A percentile compares a stretch with the other conserved stretches of the same genome.
Conservation (phyloP, 2,329 filamentous ascomycete genomes). For the Diaporthe aspalathi region DNA sequence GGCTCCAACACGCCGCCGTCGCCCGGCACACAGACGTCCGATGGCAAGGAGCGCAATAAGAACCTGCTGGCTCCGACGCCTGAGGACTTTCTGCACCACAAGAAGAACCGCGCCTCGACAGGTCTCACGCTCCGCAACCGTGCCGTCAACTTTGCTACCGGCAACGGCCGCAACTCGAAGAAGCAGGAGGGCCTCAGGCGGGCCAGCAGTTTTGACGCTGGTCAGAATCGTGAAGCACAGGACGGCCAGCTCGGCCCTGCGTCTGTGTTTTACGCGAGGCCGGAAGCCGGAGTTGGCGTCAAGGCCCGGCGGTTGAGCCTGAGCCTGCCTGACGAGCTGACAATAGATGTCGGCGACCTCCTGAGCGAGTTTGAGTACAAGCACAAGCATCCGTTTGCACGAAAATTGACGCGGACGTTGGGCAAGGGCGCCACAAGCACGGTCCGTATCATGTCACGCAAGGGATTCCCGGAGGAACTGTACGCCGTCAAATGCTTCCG, state of each 20-base stretch:
- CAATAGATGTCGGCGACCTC: slow-evolving; percentile 76
- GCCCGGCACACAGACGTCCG: slow-evolving; percentile 56
- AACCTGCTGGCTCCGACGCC: slow-evolving; percentile 52
- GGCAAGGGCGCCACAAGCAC: slow-evolving; percentile 87
- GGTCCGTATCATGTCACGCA: slow-evolving; percentile 82
- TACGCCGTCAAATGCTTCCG: slow-evolving; percentile 93
- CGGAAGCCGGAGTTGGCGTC: slow-evolving; percentile 77
- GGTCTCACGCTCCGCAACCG: slow-evolving; percentile 61
- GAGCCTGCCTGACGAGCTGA: slow-evolving; percentile 79
- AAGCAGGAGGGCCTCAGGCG: slow-evolving; percentile 48
- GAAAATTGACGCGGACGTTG: slow-evolving; percentile 78
- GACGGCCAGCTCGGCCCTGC: slow-evolving; percentile 43
- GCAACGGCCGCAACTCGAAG: slow-evolving; percentile 44
- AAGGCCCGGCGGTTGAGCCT: slow-evolving; percentile 84
- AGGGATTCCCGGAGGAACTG: slow-evolving; percentile 71
- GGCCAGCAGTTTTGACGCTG: slow-evolving; percentile 62
- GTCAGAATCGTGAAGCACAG: slow-evolving; percentile 42
- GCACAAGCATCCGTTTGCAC: slow-evolving; percentile 70
- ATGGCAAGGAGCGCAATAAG: slow-evolving; percentile 48
- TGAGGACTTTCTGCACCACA: slow-evolving; percentile 58
- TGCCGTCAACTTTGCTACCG: slow-evolving; percentile 59
- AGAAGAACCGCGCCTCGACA: slow-evolving; percentile 64
- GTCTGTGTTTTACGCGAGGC: slow-evolving; percentile 56
- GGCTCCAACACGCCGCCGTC: slow-evolving; percentile 64
- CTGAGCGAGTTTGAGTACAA: slow-evolving; percentile 76